Conservation (phyloP, 2,329 filamentous ascomycete species). For the Diaporthe citriasiana region DNA sequence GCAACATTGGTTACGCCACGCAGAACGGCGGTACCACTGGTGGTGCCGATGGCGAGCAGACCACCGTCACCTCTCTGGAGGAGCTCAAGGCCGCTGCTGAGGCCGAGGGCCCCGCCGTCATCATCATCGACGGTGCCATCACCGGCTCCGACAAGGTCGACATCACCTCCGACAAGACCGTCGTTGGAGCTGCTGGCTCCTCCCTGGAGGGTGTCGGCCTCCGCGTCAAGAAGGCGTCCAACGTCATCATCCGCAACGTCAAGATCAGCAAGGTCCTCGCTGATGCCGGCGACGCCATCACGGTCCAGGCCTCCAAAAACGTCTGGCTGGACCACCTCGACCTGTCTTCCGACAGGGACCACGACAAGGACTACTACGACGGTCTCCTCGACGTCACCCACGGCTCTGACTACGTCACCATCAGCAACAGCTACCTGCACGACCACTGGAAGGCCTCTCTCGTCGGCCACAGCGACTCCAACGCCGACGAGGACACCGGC, state of each 20-base stretch:
- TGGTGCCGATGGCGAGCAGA: constrained; percentile 67
- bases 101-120: constrained; percentile 59
- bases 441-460: constrained; percentile 73
- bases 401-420: constrained; percentile 72
- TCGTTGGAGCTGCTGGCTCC: constrained; percentile 59
- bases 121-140: constrained; percentile 62
- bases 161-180: constrained; percentile 64
- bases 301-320: constrained; percentile 69
- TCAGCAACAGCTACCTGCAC: constrained; percentile 58
- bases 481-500: constrained; percentile 70
- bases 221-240: constrained; percentile 65
- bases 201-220: constrained; percentile 63
- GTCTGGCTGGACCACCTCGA: constrained; percentile 79
- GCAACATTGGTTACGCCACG: constrained; percentile 59
- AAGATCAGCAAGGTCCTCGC: constrained; percentile 70
- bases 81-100: constrained; percentile 64
- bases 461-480: constrained; percentile 72
- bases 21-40: constrained; percentile 67
- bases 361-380: constrained; percentile 79
- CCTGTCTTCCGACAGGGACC: constrained; percentile 69
- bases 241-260: constrained; percentile 75
- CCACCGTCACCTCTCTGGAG: constrained; percentile 66
- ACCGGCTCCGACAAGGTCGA: constrained; percentile 57
- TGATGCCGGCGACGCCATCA: constrained; percentile 70
- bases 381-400: constrained; percentile 76